phyloP scores from a whole-genome alignment of 768 basidiomycete genomes.

The Pisolithus albus region DNA sequence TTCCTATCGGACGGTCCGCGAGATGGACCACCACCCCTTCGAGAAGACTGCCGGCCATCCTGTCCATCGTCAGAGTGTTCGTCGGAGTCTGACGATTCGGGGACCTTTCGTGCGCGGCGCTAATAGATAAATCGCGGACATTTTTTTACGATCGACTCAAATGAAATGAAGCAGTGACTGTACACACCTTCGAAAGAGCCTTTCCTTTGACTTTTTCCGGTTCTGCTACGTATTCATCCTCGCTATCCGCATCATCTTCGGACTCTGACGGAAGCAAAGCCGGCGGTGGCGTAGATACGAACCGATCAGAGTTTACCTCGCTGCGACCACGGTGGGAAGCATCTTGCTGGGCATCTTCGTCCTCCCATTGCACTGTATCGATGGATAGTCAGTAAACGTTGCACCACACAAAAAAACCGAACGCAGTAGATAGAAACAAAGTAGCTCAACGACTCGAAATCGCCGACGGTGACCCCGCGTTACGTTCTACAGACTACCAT shows the following conservation, averaged over 20 bases:
- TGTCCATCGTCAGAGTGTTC: conserved; percentile 26
- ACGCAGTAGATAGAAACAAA: conserved; percentile 8
- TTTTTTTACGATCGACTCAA: conserved; percentile 7
- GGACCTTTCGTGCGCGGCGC: conserved; percentile 39
- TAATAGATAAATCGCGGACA: conserved; percentile 18
- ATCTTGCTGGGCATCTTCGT: conserved; percentile 50
- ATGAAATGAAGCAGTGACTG: conserved; percentile 10
- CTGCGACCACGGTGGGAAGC: conserved; percentile 16
- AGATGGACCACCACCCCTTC: conserved; percentile 7
- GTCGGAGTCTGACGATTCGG: conserved; percentile 39
- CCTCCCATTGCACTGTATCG: conserved; percentile 67
- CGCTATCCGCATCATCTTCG: conserved; percentile 47
- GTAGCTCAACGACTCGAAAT: conserved; percentile 6
- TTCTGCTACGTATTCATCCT: conserved; percentile 66
- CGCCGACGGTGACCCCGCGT: neutral
- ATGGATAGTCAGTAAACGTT: conserved; percentile 22
- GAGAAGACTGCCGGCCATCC: conserved; percentile 3
- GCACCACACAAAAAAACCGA: conserved; percentile 11
- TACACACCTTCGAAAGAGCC: conserved; percentile 37
- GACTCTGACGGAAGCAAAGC: conserved; percentile 38
- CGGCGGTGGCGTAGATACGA: conserved; percentile 23
- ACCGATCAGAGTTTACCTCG: conserved; percentile 16
- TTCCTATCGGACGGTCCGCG: conserved; percentile 10
- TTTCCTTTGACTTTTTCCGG: conserved; percentile 26
- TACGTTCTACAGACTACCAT: conserved; percentile 1